Base-by-base conservation (phyloP, 768 basidiomycete genomes). In the Fomitopsis pulvina region DNA sequence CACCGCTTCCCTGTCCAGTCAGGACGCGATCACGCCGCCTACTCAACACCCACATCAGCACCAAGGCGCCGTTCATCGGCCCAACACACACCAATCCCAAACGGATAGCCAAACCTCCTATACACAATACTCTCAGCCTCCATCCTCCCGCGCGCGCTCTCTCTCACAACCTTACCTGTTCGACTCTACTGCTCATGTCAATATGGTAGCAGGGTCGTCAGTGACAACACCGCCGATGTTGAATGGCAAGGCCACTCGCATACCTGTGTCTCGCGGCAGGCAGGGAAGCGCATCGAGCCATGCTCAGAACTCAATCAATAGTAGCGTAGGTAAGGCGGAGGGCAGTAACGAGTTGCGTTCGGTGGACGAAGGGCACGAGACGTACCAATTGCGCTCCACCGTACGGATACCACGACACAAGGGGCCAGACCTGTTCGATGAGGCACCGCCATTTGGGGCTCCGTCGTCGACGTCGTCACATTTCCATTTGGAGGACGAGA, bases 361-460 rank as follows among this genome's bases (percentile, higher is more conserved):
- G 12, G 60, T 56, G 49, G 61, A 59, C 30, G 64, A 63, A 52
- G 61, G 29, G 22, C 49, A 51, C 45, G 52, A 52, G 34, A 63
- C 63, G 21, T 60, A 59, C 26, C 63, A 63, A 8, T 61, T 68
- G 9, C 57, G 56, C 3, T 61, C 62, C 21, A 61, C 60, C 7
- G 40, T 59, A 7, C 57, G 55, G 21, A 51, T 60, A 14, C 69
- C 66, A n/a, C 68, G 66, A 49, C 71, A 66, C 28, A 63, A 60
- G 41, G 49, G 64, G 47, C 70, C 78, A 5, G 78, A 70, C 26
- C 68, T 87, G 34, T 64, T 85, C 58, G 75, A 85, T 58, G 85
- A 88, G 67, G 70, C 76, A 2, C 65, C 85, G 21, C 85, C 85
- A 6, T 85, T 86, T 57, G 60, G 70, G 18, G 63, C 77, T 20